Base-by-base conservation (phyloP, 2,329 filamentous ascomycete species). In the Diaporthe aspalathi region DNA sequence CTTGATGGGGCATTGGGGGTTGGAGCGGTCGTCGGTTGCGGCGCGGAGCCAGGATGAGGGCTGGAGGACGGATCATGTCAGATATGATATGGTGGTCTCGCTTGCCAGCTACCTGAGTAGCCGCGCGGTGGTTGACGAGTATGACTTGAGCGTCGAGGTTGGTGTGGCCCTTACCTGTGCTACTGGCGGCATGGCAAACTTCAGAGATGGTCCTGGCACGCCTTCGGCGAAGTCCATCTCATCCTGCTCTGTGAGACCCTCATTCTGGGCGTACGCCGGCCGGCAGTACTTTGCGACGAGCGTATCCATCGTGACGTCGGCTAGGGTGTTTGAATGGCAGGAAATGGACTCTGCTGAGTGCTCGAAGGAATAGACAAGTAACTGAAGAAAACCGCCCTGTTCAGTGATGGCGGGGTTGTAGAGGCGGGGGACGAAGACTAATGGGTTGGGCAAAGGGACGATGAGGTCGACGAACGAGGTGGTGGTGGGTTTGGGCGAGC, bases 1-100 rank as follows among this genome's bases (percentile, higher is more conserved):
- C 89, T 99, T 99, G 89, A 99, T 99, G 77, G 96, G 96, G 84
- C 95, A 98, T 84, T 93, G 91, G 72, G 96, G 94, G 87, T 99
- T 99, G 78, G 94, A 92, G 83, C 95, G 92, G 89, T 99, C 96
- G 86, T 99, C 96, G 77, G 96, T 98, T 83, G 94, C 94, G 77
- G 96, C 94, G 81, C 96, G 95, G 79, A 99, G 94, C 93, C 96
- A 99, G 79, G 94, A 91, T 75, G 94, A 93, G 77, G 94, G 93
- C 93, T 97, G 80, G 24, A 1, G 17, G 9, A 43, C 35, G 16
- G 45, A 52, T 8, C 38, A 24, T 54, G 22, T 62, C 17, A 29
- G 29, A 22, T 24, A n/a, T n/a, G n/a, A n/a, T n/a, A n/a, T n/a
- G n/a, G 17, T 32, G 45, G 38, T 68, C 11, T 65, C 54, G 68